A percentile compares a stretch with the other conserved stretches of the same genome.
These are phyloP conservation scores for Mucor velutinosus DNA, from an alignment of 371 early-diverging fungal species.

Conservation along the genomic window DNA sequence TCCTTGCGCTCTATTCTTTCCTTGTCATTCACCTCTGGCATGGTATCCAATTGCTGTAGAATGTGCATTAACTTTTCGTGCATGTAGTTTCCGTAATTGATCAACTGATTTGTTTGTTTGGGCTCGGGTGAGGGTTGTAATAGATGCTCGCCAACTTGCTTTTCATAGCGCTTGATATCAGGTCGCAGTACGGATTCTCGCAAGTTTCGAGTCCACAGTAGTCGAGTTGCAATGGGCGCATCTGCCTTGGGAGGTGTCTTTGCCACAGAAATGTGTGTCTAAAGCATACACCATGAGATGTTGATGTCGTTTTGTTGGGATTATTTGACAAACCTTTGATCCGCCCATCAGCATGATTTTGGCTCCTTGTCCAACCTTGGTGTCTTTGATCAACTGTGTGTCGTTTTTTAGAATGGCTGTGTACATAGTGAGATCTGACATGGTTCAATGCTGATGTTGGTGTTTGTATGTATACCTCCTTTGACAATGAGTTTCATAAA, in stretches of 20 bases:
- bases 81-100: slow-evolving; percentile 16
- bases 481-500: slow-evolving; percentile 16
- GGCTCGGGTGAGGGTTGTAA: not conserved
- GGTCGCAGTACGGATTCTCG: slow-evolving; percentile 15
- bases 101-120: slow-evolving; percentile 13
- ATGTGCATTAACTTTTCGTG: slow-evolving; percentile 25
- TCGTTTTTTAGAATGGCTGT: slow-evolving; percentile 19
- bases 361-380: slow-evolving; percentile 15
- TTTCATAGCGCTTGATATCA: slow-evolving; percentile 14
- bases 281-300: not conserved
- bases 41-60: slow-evolving; percentile 17
- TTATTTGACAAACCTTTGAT: slow-evolving; percentile 8
- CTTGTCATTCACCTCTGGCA: slow-evolving; percentile 13
- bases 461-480: slow-evolving; percentile 13
- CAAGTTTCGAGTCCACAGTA: slow-evolving; percentile 12
- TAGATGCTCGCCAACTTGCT: slow-evolving; percentile 11
- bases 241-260: slow-evolving; percentile 10
- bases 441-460: not conserved
- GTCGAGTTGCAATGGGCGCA: slow-evolving; percentile 9
- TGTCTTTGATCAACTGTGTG: slow-evolving; percentile 6
- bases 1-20: slow-evolving; percentile 11
- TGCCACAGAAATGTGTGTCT: slow-evolving; percentile 2
- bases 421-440: not conserved
- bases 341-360: slow-evolving; percentile 22
- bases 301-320: not conserved